These are phyloP conservation scores for Cordyceps javanica DNA, from an alignment of 2,329 filamentous ascomycete species.

Conservation along the genomic window DNA sequence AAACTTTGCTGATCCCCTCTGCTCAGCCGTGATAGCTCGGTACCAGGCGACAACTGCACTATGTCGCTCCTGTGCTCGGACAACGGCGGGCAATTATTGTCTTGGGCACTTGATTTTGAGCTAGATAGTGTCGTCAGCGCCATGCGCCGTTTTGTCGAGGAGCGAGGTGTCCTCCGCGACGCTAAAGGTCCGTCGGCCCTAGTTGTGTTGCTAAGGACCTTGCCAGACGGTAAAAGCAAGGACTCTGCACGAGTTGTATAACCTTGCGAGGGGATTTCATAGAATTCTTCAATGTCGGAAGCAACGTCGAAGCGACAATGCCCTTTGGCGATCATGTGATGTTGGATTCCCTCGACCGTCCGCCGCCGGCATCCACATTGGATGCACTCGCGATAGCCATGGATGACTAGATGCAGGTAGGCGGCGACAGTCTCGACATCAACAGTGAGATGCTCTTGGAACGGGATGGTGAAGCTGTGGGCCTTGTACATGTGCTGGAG, in stretches of 20 bases:
- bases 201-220: slow-evolving; percentile 23
- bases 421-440: slow-evolving; percentile 40
- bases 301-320: slow-evolving; percentile 41
- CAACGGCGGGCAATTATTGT: too few relatives aligned
- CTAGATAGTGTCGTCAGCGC: not conserved
- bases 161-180: not conserved
- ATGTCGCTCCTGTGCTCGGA: not conserved
- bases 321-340: slow-evolving; percentile 45
- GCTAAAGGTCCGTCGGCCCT: not conserved
- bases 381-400: slow-evolving; percentile 45
- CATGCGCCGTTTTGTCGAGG: not conserved
- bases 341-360: slow-evolving; percentile 39
- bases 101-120: not conserved
- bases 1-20: slow-evolving; percentile 17
- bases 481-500: slow-evolving; percentile 42
- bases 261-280: slow-evolving; percentile 18
- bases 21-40: slow-evolving; percentile 15
- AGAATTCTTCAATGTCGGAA: slow-evolving; percentile 37
- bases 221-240: slow-evolving; percentile 30
- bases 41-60: not conserved
- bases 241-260: slow-evolving; percentile 17
- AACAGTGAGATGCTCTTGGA: slow-evolving; percentile 33
- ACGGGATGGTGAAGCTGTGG: slow-evolving; percentile 41
- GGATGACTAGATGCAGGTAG: slow-evolving; percentile 44
- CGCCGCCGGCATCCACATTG: slow-evolving; percentile 39